Base-by-base conservation (phyloP, 306 rosid species). In the Boehmeria nivea region DNA sequence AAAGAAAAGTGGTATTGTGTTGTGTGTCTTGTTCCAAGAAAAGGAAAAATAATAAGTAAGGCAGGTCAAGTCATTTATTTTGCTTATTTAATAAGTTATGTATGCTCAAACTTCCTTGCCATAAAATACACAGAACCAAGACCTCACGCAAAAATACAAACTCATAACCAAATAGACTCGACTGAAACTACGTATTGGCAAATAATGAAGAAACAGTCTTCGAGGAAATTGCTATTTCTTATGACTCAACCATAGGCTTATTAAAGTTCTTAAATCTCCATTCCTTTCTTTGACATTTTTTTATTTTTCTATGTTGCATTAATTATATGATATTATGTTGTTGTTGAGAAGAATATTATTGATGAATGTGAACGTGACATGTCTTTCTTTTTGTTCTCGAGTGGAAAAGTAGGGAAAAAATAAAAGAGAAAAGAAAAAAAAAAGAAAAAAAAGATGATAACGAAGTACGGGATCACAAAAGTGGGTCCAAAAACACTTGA, bases 41-140 rank as follows among this genome's bases (percentile, higher is more conserved):
- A 63, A 42, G 21, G 26, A 38, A 22, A 59, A 4, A 6, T 4
- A 24, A 40, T 20, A 19, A 20, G 1, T n/a, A 48, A 40, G 51
- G 14, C 55, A 36, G 70, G 36, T 31, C 36, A 37, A 19, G 18
- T 45, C 4, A 12, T 42, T 54, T 46, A 18, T 36, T 34, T 28
- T 33, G 23, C 17, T 57, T 40, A 40, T 28, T 44, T 18, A 27
- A 44, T 17, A 11, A 40, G 38, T 43, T 11, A 12, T 18, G 1
- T 34, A 34, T 17, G 39, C 18, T 20, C 47, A 61, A 38, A 49
- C 31, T 45, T 50, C 58, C 23, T 37, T 16, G n/a, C 36, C 42
- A 33, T 6, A 56, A 47, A 19, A 43, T 61, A 48, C 54, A 54
- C 12, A 16, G 65, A 63, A 55, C 25, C 60, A 14, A 40, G 45